Conservation (phyloP, 345 rosid genomes). For the Viola odorata region DNA sequence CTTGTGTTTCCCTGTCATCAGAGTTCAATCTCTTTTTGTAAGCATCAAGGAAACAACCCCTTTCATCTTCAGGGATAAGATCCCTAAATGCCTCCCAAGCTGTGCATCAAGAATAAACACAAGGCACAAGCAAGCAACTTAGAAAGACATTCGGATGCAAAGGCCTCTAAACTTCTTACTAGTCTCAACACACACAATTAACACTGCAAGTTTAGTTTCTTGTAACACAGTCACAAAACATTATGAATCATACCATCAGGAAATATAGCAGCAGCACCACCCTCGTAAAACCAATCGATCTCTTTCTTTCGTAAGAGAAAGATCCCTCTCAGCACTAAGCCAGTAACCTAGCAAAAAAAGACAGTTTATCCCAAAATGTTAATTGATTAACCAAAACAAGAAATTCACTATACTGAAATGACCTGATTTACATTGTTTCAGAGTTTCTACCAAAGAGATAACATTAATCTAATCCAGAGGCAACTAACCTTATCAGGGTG, state of each 20-base stretch:
- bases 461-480: slow-evolving; percentile 1
- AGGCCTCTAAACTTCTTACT: too few species aligned
- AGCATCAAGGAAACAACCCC: slow-evolving; percentile 61
- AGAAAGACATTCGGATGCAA: background rate
- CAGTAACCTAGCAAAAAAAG: slow-evolving; percentile 56
- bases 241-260: slow-evolving; percentile 70
- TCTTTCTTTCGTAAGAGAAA: slow-evolving; percentile 88
- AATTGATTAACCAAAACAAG: background rate
- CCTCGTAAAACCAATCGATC: slow-evolving; percentile 96
- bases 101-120: slow-evolving; percentile 21
- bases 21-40: slow-evolving; percentile 73
- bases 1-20: slow-evolving; percentile 77
- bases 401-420: background rate
- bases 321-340: slow-evolving; percentile 85
- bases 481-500: slow-evolving; percentile 71
- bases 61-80: slow-evolving; percentile 83
- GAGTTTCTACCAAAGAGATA: slow-evolving; percentile 8
- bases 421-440: slow-evolving; percentile 1
- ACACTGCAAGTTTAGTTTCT: background rate
- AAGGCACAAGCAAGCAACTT: background rate
- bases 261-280: slow-evolving; percentile 90
- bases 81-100: slow-evolving; percentile 97
- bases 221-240: background rate
- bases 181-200: background rate
- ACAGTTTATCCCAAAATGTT: slow-evolving; percentile 5